A percentile compares a stretch with the other conserved stretches of the same genome.
Evolutionary conservation across 75 land plant genomes (phyloP).

Genomic region (Sequoia sempervirens): DNA sequence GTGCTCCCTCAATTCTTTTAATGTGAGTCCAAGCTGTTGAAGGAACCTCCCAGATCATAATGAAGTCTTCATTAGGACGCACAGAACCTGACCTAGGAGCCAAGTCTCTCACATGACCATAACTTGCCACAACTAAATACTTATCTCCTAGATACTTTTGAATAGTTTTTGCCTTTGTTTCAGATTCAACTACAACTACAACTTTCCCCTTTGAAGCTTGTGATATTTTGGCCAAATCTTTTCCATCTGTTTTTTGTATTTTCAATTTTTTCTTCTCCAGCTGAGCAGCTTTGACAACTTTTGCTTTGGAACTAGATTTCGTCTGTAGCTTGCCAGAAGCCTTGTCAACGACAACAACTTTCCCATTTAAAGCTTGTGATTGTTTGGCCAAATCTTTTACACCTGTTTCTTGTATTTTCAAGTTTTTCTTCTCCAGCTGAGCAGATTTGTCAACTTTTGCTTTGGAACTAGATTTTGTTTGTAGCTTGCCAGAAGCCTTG

Average conservation of each 20-base stretch:
- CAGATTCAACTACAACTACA: constrained; percentile 91
- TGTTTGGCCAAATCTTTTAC: neutral
- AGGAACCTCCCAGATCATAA: constrained; percentile 98
- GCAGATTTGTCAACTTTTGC: neutral
- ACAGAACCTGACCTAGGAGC: constrained; percentile 93
- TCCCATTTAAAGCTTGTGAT: constrained; percentile 16
- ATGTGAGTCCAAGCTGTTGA: constrained; percentile 76
- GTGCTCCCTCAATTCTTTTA: constrained; percentile 76
- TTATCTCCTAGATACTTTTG: constrained; percentile 80
- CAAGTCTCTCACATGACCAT: constrained; percentile 94
- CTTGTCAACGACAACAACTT: constrained; percentile 74
- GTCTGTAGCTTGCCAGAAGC: neutral
- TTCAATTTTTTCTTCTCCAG: neutral
- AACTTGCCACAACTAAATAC: constrained; percentile 82
- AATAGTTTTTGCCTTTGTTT: constrained; percentile 88
- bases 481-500: neutral
- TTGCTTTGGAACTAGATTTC: neutral
- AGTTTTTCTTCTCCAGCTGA: neutral
- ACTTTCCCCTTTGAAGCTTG: constrained; percentile 34
- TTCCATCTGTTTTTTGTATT: neutral
- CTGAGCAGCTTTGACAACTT: neutral
- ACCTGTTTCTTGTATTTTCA: neutral
- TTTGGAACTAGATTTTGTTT: neutral
- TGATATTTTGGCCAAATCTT: neutral
- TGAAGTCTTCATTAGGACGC: constrained; percentile 86